Conservation (phyloP, 1,284 basidiomycete species). For the Apiotrichum laibachii region DNA sequence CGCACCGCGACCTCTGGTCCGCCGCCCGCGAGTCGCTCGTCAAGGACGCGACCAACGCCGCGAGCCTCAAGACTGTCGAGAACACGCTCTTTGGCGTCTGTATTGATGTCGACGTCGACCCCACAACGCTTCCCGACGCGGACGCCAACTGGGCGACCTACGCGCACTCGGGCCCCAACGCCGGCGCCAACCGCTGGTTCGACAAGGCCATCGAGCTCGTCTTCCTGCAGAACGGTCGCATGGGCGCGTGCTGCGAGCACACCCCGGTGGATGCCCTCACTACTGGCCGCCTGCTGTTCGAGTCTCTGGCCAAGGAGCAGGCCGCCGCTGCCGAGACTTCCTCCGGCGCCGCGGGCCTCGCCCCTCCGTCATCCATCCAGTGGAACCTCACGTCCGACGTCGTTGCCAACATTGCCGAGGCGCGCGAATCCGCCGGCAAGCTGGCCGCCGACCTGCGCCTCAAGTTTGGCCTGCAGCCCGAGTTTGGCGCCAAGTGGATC, state of each 20-base stretch:
- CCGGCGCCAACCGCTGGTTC: conserved; percentile 15
- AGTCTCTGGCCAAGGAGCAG: conserved; percentile 11
- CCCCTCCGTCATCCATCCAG: conserved; percentile 5
- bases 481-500: conserved; percentile 18
- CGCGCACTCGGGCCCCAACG: conserved; percentile 9
- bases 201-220: conserved; percentile 20
- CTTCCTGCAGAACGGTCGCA: conserved; percentile 18
- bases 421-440: conserved; percentile 1
- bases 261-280: conserved; percentile 20
- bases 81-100: conserved; percentile 14
- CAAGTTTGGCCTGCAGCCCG: conserved; percentile 4
- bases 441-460: conserved; percentile 14
- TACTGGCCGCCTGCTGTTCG: conserved; percentile 15
- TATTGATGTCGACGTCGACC: conserved; percentile 16
- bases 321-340: neutral
- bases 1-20: conserved; percentile 15
- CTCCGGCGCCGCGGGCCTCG: conserved; percentile 8
- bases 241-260: conserved; percentile 22
- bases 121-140: conserved; percentile 2
- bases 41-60: conserved; percentile 8
- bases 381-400: conserved; percentile 14
- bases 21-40: conserved; percentile 10
- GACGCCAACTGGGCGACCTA: conserved; percentile 11
- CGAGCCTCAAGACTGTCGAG: conserved; percentile 8
- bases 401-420: conserved; percentile 5